These are phyloP conservation scores for Epichloe amarillans DNA, from an alignment of 2,329 filamentous ascomycete genomes.

Conservation along the genomic window DNA sequence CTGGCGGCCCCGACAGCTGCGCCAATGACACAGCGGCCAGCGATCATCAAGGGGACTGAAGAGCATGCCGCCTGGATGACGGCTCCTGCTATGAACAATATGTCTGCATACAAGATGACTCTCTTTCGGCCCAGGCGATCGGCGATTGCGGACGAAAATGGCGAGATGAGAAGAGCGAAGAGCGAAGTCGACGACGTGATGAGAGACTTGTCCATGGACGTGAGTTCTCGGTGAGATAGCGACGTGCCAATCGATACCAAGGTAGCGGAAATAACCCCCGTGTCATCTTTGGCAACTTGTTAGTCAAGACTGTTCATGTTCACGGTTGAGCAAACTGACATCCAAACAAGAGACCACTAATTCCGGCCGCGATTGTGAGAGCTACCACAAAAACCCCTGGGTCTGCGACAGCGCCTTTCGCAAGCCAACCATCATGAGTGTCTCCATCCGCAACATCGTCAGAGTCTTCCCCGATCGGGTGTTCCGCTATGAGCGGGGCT, in stretches of 20 bases:
- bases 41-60: slow-evolving; percentile 50
- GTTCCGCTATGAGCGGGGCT: slow-evolving; percentile 24
- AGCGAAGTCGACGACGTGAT: slow-evolving; percentile 58
- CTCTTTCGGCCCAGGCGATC: slow-evolving; percentile 47
- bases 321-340: slow-evolving; percentile 30
- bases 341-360: slow-evolving; percentile 55
- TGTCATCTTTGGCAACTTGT: slow-evolving; percentile 37
- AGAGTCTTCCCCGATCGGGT: slow-evolving; percentile 16
- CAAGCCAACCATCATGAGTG: slow-evolving; percentile 9
- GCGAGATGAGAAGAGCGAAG: slow-evolving; percentile 50
- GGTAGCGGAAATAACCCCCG: slow-evolving; percentile 55
- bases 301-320: slow-evolving; percentile 1
- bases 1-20: slow-evolving; percentile 62
- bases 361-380: slow-evolving; percentile 50
- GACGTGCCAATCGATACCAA: slow-evolving; percentile 49
- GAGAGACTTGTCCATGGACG: slow-evolving; percentile 53
- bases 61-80: slow-evolving; percentile 46
- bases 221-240: slow-evolving; percentile 42
- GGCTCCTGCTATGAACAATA: slow-evolving; percentile 57
- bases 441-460: slow-evolving; percentile 18
- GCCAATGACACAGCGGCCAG: slow-evolving; percentile 56
- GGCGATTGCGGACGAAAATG: slow-evolving; percentile 50
- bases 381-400: slow-evolving; percentile 44
- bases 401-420: slow-evolving; percentile 16
- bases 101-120: slow-evolving; percentile 50